phyloP scores from a whole-genome alignment of 1,284 basidiomycete genomes.

The Ganoderma meredithae region DNA sequence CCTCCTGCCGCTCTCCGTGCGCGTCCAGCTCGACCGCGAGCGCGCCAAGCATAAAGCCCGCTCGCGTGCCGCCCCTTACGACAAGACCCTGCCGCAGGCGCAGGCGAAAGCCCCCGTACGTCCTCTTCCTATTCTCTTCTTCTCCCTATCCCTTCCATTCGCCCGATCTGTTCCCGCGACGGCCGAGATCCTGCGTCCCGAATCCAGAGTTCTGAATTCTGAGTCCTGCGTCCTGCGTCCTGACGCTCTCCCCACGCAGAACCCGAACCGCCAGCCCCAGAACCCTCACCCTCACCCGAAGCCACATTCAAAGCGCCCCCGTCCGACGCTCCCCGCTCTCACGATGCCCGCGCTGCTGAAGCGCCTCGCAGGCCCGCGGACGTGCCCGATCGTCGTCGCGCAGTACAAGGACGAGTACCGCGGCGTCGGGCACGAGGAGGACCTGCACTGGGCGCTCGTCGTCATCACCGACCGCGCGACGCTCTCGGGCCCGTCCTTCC shows the following conservation, averaged over 20 bases:
- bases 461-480: slow-evolving; percentile 32
- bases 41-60: slow-evolving; percentile 12
- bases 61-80: slow-evolving; percentile 18
- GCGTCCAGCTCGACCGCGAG: slow-evolving; percentile 22
- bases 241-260: background rate
- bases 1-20: slow-evolving; percentile 29
- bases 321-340: slow-evolving; percentile 10
- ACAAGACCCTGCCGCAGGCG: background rate
- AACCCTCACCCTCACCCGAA: background rate
- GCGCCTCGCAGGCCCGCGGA: slow-evolving; percentile 24
- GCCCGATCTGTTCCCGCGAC: background rate
- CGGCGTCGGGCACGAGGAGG: slow-evolving; percentile 32
- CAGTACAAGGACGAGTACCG: slow-evolving; percentile 36
- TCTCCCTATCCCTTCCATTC: background rate
- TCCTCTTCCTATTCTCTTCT: background rate
- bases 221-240: background rate
- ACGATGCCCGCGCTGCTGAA: slow-evolving; percentile 28
- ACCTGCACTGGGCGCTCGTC: slow-evolving; percentile 37
- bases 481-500: slow-evolving; percentile 33
- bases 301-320: slow-evolving; percentile 4
- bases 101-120: background rate
- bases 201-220: too few relatives aligned
- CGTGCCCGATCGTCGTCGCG: slow-evolving; percentile 35
- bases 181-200: background rate
- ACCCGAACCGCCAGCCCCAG: background rate